Evolutionary conservation across 345 rosid genomes (phyloP), one percentile per base, ranked within the genome.

Genomic region (Eutrema yunnanense): DNA sequence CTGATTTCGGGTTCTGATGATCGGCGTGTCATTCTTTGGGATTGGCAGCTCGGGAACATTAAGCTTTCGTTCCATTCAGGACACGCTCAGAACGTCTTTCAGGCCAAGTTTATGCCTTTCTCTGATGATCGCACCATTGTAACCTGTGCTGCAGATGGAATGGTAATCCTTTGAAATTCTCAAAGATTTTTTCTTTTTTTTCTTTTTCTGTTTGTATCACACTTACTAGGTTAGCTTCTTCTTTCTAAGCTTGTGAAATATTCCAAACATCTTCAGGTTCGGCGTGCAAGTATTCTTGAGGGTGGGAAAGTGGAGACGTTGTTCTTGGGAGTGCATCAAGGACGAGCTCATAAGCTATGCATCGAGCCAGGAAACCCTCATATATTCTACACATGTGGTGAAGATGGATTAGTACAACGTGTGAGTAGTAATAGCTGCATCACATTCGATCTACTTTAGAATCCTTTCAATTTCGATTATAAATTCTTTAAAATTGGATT

Each of bases 141-240:
- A 11, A 88, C 96, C 4, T 89, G 94, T 81, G 97, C 96, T 73
- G 96, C 96, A 1, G 99, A 92, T 79, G 99, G 98, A 41, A 82
- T 87, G 99, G 97, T 89, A 75, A 64, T 2, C 6, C 33, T 4
- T 63, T 22, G 43, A 9, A 34, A 0, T 42, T 32, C 13, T 19
- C 13, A 16, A 16, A 6, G 2, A 46, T 48, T 67, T 1, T 53
- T 13, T 14, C 16, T 19, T 19, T 19, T 19, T 19, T 37, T 29
- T 22, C 14, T 0, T 41, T 14, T 46, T 32, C 34, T 32, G 6
- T 32, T 26, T 30, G 5, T 36, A 9, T 60, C 37, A 11, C 34
- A 32, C 63, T 68, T 56, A 68, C 41, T 41, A 47, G 3, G 19
- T 6, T 53, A 12, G 30, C 55, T 73, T 54, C 55, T 47, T 47